These are phyloP conservation scores for Tilletia setariae DNA, from an alignment of 1,284 basidiomycete species.

Conservation along the genomic window DNA sequence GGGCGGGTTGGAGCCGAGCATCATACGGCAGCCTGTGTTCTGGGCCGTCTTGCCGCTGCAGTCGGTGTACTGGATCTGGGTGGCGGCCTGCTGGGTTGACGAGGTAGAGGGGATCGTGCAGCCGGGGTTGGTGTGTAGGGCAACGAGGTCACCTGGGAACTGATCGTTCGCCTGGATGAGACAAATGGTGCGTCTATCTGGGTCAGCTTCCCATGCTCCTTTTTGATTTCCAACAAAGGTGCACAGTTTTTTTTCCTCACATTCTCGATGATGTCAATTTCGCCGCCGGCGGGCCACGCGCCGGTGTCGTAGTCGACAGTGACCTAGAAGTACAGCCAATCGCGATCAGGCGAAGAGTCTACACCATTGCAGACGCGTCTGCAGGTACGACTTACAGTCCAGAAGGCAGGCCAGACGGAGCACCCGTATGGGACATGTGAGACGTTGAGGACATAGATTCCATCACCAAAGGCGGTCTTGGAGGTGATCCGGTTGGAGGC, in stretches of 20 bases:
- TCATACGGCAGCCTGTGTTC: constrained; percentile 41
- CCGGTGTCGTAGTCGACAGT: constrained; percentile 28
- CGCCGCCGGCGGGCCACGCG: constrained; percentile 45
- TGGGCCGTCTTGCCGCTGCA: constrained; percentile 33
- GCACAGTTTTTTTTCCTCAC: no score
- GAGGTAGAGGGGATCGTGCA: constrained; percentile 28
- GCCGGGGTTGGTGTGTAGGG: constrained; percentile 35
- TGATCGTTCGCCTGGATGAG: constrained; percentile 43
- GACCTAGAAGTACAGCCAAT: background rate
- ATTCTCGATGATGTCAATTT: constrained; percentile 49
- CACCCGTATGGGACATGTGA: constrained; percentile 47
- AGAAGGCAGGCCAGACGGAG: constrained; percentile 51
- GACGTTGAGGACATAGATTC: constrained; percentile 44
- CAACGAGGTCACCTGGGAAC: constrained; percentile 32
- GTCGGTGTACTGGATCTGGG: constrained; percentile 31
- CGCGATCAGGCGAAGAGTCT: background rate
- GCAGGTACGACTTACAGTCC: constrained; percentile 40
- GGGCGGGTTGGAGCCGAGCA: constrained; percentile 31
- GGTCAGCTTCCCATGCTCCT: no score
- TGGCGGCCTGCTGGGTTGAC: constrained; percentile 25
- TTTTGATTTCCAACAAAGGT: no score
- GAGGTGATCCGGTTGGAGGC: constrained; percentile 42
- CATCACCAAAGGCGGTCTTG: constrained; percentile 39
- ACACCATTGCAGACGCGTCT: no score
- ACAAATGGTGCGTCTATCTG: no score